Evolutionary conservation across 306 rosid species (phyloP).

Genomic region (Acacia acuminata): DNA sequence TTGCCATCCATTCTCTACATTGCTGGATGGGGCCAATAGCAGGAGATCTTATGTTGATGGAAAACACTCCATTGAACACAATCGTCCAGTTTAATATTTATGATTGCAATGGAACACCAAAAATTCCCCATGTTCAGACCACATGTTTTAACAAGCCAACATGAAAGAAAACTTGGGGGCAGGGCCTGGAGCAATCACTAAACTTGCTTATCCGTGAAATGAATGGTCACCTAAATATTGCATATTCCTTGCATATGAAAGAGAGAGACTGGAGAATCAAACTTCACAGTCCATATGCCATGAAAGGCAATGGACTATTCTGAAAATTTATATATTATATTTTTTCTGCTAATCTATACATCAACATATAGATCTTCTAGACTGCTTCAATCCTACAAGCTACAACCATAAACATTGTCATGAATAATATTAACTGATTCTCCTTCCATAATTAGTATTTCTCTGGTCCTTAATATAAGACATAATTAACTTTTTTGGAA

Average conservation of each 20-base stretch:
- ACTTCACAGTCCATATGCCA: too few species aligned
- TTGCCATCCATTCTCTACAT: conserved; percentile 7
- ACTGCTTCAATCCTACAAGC: not conserved
- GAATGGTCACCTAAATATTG: too few species aligned
- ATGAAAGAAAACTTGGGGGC: not conserved
- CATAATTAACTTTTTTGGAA: too few species aligned
- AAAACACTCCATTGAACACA: conserved; percentile 8
- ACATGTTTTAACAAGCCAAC: not conserved
- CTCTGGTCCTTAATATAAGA: too few species aligned
- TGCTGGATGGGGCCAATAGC: not conserved
- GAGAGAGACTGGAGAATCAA: too few species aligned
- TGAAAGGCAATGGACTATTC: too few species aligned
- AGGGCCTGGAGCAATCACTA: too few species aligned
- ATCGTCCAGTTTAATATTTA: too few species aligned
- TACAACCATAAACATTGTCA: not conserved
- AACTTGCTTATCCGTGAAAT: too few species aligned
- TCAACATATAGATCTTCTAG: not conserved
- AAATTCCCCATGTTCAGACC: not conserved
- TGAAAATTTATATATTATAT: not conserved
- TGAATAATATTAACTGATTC: not conserved
- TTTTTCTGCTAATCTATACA: not conserved
- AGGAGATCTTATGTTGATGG: not conserved
- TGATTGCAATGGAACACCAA: not conserved
- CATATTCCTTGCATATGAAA: too few species aligned
- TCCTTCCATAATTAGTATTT: not conserved